Base-by-base conservation (phyloP, 2,329 filamentous ascomycete genomes). In the Hymenoscyphus fraxineus region DNA sequence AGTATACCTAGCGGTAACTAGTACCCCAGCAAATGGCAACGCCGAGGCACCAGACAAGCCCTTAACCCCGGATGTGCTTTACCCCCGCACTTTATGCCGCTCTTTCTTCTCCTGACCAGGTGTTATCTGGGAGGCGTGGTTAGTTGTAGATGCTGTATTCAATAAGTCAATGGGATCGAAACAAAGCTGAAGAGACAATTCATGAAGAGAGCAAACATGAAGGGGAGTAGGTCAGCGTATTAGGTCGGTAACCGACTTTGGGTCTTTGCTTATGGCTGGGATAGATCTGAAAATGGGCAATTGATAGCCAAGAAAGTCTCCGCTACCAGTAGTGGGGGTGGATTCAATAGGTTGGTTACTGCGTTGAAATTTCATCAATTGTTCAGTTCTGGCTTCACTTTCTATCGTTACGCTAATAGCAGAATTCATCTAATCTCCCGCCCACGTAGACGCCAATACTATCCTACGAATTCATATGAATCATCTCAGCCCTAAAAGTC, bases 391-490 rank as follows among this genome's bases (percentile, higher is more conserved):
- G 35, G 35, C 44, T 51, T 6, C 16, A 51, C 13, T 9, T 44
- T 59, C 58, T 27, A 41, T 58, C 58, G 15, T 44, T 44, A 16
- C 58, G 58, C 39, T 59, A 59, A 41, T 41, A 51, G 44, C 47
- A 54, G 47, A 59, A 59, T 27, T 39, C 38, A 59, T 31, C 58
- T 59, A 59, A 41, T 27, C 27, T 27, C 27, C 22, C 38, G 5
- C 15, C 58, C 58, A 22, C 12, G 22, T 22, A 59, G 58, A 44
- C 38, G 35, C 58, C 58, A 31, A 59, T 31, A 44, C 2, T n/a
- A 47, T 31, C 56, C 56, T 22, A 31, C 19, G 19, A 54, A 54
- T 27, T 51, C 22, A 51, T 51, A 22, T 16, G 13, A 51, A 51
- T 51, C 44, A 51, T 51, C 44, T 16, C 15, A 16, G 27, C 16